Evolutionary conservation across 192 early-diverging fungal species (phyloP).

Genomic region (Spizellomyces sp.): DNA sequence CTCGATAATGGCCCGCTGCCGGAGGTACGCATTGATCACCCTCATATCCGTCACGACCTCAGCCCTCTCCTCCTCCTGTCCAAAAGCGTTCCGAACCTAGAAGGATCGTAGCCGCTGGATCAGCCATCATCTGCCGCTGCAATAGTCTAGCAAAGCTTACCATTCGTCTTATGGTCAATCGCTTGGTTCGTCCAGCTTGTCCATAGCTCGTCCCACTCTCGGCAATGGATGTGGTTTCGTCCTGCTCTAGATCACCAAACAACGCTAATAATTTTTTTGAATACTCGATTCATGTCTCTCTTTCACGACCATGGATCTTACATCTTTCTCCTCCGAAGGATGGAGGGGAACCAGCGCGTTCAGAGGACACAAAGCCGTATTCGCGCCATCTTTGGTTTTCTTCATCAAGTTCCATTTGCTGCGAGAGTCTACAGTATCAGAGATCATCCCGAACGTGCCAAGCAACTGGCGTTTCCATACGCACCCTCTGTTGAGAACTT

Average conservation of each 20-base stretch:
- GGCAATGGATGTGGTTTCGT: slow-evolving; percentile 17
- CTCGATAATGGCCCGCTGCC: slow-evolving; percentile 83
- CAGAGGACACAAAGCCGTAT: slow-evolving; percentile 20
- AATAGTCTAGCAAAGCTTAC: slow-evolving; percentile 3
- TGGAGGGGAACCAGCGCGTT: slow-evolving; percentile 31
- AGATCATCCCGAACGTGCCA: too few species aligned
- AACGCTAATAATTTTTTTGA: neutral
- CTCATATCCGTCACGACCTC: slow-evolving; percentile 80
- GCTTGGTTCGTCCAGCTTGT: slow-evolving; percentile 1
- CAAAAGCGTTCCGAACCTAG: slow-evolving; percentile 19
- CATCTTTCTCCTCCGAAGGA: neutral
- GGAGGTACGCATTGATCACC: slow-evolving; percentile 88
- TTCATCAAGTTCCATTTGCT: slow-evolving; percentile 37
- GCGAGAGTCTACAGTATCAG: too few species aligned
- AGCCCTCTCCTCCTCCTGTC: slow-evolving; percentile 61
- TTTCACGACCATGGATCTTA: too few species aligned
- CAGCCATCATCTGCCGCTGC: too few species aligned
- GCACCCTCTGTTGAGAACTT: too few species aligned
- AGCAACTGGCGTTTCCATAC: too few species aligned
- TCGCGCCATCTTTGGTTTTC: slow-evolving; percentile 32
- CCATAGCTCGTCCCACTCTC: slow-evolving; percentile 17
- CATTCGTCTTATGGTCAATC: neutral
- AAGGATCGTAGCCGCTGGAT: too few species aligned
- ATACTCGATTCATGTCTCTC: neutral
- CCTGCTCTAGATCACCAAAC: neutral